Conservation (phyloP, 345 rosid species). For the Linum tenue region DNA sequence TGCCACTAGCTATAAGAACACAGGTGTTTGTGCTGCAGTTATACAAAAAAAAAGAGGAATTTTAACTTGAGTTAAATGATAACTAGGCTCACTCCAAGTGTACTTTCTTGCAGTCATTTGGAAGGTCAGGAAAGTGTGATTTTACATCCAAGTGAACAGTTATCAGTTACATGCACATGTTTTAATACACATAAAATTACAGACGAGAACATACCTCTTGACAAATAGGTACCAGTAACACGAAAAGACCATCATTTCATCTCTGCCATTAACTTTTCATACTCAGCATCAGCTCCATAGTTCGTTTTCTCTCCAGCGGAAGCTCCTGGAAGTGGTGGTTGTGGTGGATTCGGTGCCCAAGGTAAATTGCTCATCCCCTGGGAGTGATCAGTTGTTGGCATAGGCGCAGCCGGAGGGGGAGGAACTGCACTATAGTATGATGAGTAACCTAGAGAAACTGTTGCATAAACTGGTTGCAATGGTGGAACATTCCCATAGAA, state of each 20-base stretch:
- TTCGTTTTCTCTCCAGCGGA: slow-evolving; percentile 35
- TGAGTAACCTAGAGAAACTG: slow-evolving; percentile 47
- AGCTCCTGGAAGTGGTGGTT: slow-evolving; percentile 14
- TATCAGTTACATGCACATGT: background rate
- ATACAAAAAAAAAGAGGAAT: background rate
- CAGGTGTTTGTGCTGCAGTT: background rate
- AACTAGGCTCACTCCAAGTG: background rate
- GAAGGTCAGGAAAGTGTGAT: background rate
- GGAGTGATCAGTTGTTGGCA: slow-evolving; percentile 43
- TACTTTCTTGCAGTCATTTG: background rate
- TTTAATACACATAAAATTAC: background rate
- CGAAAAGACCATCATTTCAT: slow-evolving; percentile 51
- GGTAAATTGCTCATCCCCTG: slow-evolving; percentile 56
- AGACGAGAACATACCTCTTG: slow-evolving; percentile 35
- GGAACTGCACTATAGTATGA: slow-evolving; percentile 73
- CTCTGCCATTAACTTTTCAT: slow-evolving; percentile 96
- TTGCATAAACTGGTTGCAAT: slow-evolving; percentile 53
- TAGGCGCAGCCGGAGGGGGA: slow-evolving; percentile 42
- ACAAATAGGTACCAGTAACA: slow-evolving; percentile 9
- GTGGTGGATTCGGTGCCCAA: slow-evolving; percentile 41
- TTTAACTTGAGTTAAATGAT: background rate
- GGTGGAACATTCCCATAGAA: slow-evolving; percentile 38
- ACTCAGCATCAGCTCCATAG: slow-evolving; percentile 73
- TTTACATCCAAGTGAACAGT: background rate
- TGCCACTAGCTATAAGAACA: background rate